phyloP scores from a whole-genome alignment of 352 stramenopile species.

The Pythium vanterpoolii region DNA sequence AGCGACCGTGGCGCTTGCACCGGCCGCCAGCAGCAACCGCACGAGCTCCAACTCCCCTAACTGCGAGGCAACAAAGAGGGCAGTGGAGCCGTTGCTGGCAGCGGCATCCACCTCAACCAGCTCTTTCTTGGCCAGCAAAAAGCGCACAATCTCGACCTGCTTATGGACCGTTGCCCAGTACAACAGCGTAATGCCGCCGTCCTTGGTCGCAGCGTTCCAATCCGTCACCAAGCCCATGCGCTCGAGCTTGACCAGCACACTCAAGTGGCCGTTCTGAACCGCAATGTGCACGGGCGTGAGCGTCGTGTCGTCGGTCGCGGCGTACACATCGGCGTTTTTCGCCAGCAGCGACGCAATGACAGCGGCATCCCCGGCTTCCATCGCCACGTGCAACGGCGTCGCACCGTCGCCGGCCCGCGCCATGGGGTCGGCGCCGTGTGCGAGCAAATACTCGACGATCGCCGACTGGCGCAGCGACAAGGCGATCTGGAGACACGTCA shows the following conservation, averaged over 20 bases:
- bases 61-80: conserved; percentile 51
- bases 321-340: conserved; percentile 42
- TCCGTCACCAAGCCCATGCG: conserved; percentile 21
- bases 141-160: conserved; percentile 25
- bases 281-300: conserved; percentile 28
- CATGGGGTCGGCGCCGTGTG: conserved; percentile 40
- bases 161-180: conserved; percentile 30
- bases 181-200: conserved; percentile 24
- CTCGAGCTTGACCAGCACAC: conserved; percentile 26
- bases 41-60: conserved; percentile 60
- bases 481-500: conserved; percentile 71
- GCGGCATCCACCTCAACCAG: conserved; percentile 14
- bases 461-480: conserved; percentile 53
- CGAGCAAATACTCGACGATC: conserved; percentile 54
- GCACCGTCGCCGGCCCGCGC: conserved; percentile 63
- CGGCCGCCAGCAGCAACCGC: conserved; percentile 51
- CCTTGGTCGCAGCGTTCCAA: conserved; percentile 19
- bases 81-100: conserved; percentile 30
- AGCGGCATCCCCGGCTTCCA: conserved; percentile 48
- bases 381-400: conserved; percentile 59
- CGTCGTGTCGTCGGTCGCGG: conserved; percentile 21
- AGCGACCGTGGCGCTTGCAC: conserved; percentile 45
- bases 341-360: conserved; percentile 50
- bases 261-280: conserved; percentile 23
- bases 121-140: conserved; percentile 19